These are phyloP conservation scores for Ochromonas danica DNA, from an alignment of 108 stramenopile species.

Conservation along the genomic window DNA sequence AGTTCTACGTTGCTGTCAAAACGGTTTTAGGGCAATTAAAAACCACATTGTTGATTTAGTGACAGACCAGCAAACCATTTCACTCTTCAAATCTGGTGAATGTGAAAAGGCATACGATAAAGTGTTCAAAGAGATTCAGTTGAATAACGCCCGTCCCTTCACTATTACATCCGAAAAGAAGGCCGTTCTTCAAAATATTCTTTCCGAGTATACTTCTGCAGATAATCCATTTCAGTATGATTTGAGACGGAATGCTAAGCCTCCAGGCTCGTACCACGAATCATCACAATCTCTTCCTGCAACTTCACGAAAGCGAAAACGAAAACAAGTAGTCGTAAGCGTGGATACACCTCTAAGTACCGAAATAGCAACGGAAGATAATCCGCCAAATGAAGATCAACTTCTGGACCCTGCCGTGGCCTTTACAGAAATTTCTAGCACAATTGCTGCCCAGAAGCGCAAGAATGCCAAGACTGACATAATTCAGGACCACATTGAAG, in stretches of 20 bases:
- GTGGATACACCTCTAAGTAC: slow-evolving; percentile 15
- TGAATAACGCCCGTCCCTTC: slow-evolving; percentile 13
- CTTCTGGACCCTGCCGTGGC: slow-evolving; percentile 12
- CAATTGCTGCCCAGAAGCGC: slow-evolving; percentile 13
- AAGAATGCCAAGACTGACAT: slow-evolving; percentile 15
- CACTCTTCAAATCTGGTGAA: slow-evolving; percentile 15
- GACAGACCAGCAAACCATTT: slow-evolving; percentile 15
- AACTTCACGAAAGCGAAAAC: slow-evolving; percentile 15
- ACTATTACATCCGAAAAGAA: slow-evolving; percentile 17
- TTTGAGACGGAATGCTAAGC: slow-evolving; percentile 15
- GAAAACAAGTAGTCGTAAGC: slow-evolving; percentile 15
- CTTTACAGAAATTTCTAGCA: slow-evolving; percentile 17
- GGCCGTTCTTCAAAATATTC: slow-evolving; percentile 15
- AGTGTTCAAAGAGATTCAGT: slow-evolving; percentile 16
- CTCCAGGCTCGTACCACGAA: slow-evolving; percentile 13
- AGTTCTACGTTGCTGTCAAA: slow-evolving; percentile 15
- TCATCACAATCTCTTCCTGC: slow-evolving; percentile 14
- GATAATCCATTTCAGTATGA: slow-evolving; percentile 17
- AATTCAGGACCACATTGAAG: slow-evolving; percentile 15
- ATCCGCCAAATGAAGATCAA: slow-evolving; percentile 15
- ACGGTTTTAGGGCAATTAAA: slow-evolving; percentile 16
- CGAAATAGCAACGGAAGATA: slow-evolving; percentile 15
- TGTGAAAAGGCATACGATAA: slow-evolving; percentile 10
- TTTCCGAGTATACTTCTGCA: slow-evolving; percentile 15
- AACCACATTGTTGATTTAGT: slow-evolving; percentile 17